Evolutionary conservation across 2,329 filamentous ascomycete species (phyloP).

Genomic region (Fusarium sp.): DNA sequence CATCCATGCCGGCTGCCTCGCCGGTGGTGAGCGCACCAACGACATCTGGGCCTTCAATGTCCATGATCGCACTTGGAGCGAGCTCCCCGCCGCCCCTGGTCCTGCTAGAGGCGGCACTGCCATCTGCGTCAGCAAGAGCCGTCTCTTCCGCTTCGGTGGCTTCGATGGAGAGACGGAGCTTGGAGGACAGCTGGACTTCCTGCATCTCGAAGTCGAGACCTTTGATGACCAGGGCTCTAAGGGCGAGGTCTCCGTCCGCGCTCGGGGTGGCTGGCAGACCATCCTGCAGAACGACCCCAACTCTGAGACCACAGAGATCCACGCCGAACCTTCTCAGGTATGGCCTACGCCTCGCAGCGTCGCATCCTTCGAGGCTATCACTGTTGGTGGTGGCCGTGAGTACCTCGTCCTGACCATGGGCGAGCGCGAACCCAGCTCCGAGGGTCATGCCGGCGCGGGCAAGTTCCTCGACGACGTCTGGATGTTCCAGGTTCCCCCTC

Average conservation of each 20-base stretch:
- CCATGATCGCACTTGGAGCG: slow-evolving; percentile 68
- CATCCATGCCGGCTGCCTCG: slow-evolving; percentile 77
- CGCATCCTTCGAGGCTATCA: slow-evolving; percentile 62
- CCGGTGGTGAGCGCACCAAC: slow-evolving; percentile 64
- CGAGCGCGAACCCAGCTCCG: slow-evolving; percentile 58
- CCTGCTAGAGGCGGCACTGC: slow-evolving; percentile 71
- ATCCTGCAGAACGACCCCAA: slow-evolving; percentile 52
- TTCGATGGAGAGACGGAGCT: slow-evolving; percentile 75
- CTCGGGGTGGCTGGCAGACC: slow-evolving; percentile 63
- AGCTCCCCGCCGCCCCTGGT: slow-evolving; percentile 71
- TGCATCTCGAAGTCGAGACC: slow-evolving; percentile 64
- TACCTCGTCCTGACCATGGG: slow-evolving; percentile 69
- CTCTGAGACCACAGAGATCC: slow-evolving; percentile 49
- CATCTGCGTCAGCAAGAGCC: slow-evolving; percentile 68
- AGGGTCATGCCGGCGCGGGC: slow-evolving; percentile 60
- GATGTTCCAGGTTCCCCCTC: slow-evolving; percentile 67
- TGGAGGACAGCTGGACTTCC: slow-evolving; percentile 74
- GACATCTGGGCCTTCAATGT: slow-evolving; percentile 85
- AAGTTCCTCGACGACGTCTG: slow-evolving; percentile 68
- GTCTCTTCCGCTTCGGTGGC: slow-evolving; percentile 80
- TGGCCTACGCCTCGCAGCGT: slow-evolving; percentile 65
- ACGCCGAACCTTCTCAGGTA: slow-evolving; percentile 46
- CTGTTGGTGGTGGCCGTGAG: slow-evolving; percentile 66
- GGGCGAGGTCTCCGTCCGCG: slow-evolving; percentile 60
- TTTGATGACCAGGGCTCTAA: slow-evolving; percentile 59